These are phyloP conservation scores for Cordyceps sp. DNA, from an alignment of 2,329 filamentous ascomycete species.

Conservation along the genomic window DNA sequence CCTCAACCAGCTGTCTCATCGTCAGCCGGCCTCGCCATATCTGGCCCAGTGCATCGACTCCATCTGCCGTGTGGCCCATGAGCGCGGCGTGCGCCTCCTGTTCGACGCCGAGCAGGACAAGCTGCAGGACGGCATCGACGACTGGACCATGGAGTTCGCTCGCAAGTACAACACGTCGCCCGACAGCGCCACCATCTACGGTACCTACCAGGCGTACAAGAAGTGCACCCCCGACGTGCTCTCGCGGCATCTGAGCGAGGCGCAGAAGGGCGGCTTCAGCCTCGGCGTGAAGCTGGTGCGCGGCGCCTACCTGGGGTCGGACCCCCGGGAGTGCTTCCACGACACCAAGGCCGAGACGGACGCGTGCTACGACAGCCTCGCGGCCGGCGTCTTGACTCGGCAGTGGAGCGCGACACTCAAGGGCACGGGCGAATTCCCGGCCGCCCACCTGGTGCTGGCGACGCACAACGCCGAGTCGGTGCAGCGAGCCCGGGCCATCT, in stretches of 20 bases:
- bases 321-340: constrained; percentile 54
- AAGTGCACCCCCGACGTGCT: constrained; percentile 43
- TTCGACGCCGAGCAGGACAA: constrained; percentile 77
- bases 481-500: constrained; percentile 32
- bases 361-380: constrained; percentile 53
- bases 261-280: constrained; percentile 42
- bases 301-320: constrained; percentile 55
- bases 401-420: constrained; percentile 20
- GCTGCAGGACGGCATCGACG: constrained; percentile 64
- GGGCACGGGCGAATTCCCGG: constrained; percentile 31
- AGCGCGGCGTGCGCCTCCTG: constrained; percentile 55
- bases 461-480: constrained; percentile 71
- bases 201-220: constrained; percentile 65
- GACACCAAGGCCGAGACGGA: constrained; percentile 59
- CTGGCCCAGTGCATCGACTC: constrained; percentile 55
- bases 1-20: constrained; percentile 48
- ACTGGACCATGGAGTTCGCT: constrained; percentile 65
- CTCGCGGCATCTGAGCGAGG: constrained; percentile 39
- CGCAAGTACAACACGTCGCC: constrained; percentile 54
- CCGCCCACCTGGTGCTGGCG: constrained; percentile 53
- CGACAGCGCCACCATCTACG: constrained; percentile 56
- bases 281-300: constrained; percentile 62
- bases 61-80: constrained; percentile 56
- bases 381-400: constrained; percentile 47
- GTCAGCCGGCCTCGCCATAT: constrained; percentile 40